Percentiles rank a stretch among this genome's conserved stretches.
These are phyloP conservation scores for Ophiosphaerella narmari DNA, from an alignment of 2,329 filamentous ascomycete species.

Conservation along the genomic window DNA sequence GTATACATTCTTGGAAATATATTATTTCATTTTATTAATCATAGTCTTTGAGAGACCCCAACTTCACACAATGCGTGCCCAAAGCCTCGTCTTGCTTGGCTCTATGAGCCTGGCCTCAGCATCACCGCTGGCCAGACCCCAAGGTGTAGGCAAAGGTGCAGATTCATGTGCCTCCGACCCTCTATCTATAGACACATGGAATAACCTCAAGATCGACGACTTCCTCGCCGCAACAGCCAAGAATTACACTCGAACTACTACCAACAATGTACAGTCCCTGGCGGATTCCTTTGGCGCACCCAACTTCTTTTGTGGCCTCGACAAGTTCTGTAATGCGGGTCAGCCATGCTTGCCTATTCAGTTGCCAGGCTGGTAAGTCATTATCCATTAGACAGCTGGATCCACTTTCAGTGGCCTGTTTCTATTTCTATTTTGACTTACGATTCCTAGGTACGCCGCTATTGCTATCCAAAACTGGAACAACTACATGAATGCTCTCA, in stretches of 20 bases:
- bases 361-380: conserved; percentile 2
- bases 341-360: conserved; percentile 10
- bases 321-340: conserved; percentile 13
- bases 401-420: neutral
- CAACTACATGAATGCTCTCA: conserved; percentile 12
- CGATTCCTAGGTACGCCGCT: conserved; percentile 4
- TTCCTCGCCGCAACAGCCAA: conserved; percentile 6
- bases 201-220: conserved; percentile 7
- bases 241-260: conserved; percentile 6
- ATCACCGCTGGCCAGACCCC: neutral
- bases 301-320: conserved; percentile 11
- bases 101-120: neutral
- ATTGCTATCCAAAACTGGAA: conserved; percentile 13
- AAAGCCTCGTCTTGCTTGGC: neutral
- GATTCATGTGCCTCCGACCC: conserved; percentile 2
- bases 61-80: neutral
- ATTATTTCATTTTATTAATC: too few species aligned
- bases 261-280: conserved; percentile 10
- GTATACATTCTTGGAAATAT: too few species aligned
- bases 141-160: conserved; percentile 1
- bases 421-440: neutral
- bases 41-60: neutral
- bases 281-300: conserved; percentile 10
- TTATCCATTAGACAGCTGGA: neutral
- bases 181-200: conserved; percentile 3